Conservation (phyloP, 2,329 filamentous ascomycete genomes). For the Purpureocillium lavendulum region DNA sequence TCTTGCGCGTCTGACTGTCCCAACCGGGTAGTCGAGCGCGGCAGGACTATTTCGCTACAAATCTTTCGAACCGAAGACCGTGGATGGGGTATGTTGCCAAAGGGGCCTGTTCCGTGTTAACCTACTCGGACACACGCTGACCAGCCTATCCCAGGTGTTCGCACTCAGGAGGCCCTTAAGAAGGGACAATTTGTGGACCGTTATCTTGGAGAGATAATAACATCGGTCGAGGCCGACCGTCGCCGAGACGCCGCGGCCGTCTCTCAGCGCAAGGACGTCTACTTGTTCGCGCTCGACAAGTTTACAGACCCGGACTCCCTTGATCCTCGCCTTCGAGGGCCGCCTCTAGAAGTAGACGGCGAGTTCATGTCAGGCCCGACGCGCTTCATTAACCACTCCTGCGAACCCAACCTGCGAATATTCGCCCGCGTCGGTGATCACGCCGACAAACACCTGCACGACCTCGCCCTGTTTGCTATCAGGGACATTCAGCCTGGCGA, state of each 20-base stretch:
- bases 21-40: conserved; percentile 69
- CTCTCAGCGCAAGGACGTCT: conserved; percentile 61
- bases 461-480: conserved; percentile 68
- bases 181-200: conserved; percentile 72
- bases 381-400: conserved; percentile 77
- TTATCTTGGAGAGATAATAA: conserved; percentile 68
- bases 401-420: conserved; percentile 69
- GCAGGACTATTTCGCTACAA: conserved; percentile 60
- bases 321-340: conserved; percentile 46
- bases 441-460: conserved; percentile 65
- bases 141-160: conserved; percentile 50
- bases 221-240: conserved; percentile 52
- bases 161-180: conserved; percentile 54
- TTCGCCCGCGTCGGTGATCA: conserved; percentile 74
- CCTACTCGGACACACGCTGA: too few species aligned
- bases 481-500: conserved; percentile 54
- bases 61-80: conserved; percentile 67
- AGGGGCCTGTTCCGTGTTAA: too few species aligned
- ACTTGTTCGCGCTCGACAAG: conserved; percentile 77
- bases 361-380: conserved; percentile 72
- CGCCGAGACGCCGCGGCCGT: conserved; percentile 50
- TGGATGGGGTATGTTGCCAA: conserved; percentile 58
- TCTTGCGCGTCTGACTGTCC: conserved; percentile 56
- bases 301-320: conserved; percentile 52
- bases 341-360: conserved; percentile 57